Base-by-base conservation (phyloP, 192 early-diverging fungal species). In the Radiomyces spectabilis region DNA sequence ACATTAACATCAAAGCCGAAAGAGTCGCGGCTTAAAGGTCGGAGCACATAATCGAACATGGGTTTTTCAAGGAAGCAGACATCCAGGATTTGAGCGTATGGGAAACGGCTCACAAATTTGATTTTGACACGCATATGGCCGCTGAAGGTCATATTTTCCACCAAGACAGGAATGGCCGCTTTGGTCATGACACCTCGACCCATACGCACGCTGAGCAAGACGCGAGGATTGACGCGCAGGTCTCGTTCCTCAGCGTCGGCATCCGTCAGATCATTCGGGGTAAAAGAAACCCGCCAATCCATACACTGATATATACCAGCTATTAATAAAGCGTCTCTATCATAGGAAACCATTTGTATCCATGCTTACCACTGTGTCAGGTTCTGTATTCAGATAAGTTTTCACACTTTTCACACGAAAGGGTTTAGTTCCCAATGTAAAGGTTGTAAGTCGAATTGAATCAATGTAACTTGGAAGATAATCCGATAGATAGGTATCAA, bases 211-310 rank as follows among this genome's bases (percentile, higher is more conserved):
- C 74, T 80, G 44, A 94, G 71, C 48, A 86, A 82, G 10, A 94
- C 79, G 59, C 83, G 82, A 22, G 86, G 85, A 63, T 88, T 83
- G 16, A 84, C 82, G 22, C 69, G 65, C 30, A 68, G 68, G 51
- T 74, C 68, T 26, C 63, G 56, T 52, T 80, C 73, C 22, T 80
- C 57, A 1, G 65, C 46, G 6, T 72, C 71, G 42, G 79, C 62
- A 47, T 82, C 82, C 31, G 51, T 61, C 33, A 77, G 63, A 66
- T 89, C 88, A 54, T 80, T 78, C 5, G 87, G 87, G 32, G 71
- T 81, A 55, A 90, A 90, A 34, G 75, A 73, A 25, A 85, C 78
- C 45, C 83, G 83, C 83, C 81, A 89, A 65, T 89, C 88, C 88
- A 91, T 89, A 34, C 53, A 63, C 53, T 68, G 25, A n/a, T n/a